phyloP scores from a whole-genome alignment of 768 basidiomycete genomes.

The Grammothele lineata region DNA sequence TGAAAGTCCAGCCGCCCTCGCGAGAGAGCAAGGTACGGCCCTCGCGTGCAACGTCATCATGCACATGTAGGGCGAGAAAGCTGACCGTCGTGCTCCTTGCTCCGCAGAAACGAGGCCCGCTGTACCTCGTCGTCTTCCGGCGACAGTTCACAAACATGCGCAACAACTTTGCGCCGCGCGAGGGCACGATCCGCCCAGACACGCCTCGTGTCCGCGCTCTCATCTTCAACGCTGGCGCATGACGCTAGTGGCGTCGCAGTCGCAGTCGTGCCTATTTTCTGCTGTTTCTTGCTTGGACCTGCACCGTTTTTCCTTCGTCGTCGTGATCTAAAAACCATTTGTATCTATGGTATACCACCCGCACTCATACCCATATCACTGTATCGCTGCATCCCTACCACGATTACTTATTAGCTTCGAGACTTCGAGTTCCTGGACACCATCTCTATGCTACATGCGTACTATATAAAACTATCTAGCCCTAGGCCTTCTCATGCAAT shows the following conservation, averaged over 20 bases:
- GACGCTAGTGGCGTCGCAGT: neutral
- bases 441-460: too few relatives aligned
- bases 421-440: too few relatives aligned
- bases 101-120: slow-evolving; percentile 3
- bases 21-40: neutral
- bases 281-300: neutral
- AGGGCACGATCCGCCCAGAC: slow-evolving; percentile 29
- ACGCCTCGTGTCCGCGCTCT: slow-evolving; percentile 21
- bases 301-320: too few relatives aligned
- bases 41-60: too few relatives aligned
- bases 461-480: too few relatives aligned
- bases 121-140: slow-evolving; percentile 20
- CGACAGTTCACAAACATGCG: slow-evolving; percentile 16
- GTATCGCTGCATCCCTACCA: neutral
- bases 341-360: neutral
- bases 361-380: neutral
- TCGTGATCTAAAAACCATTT: neutral
- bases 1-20: slow-evolving; percentile 2
- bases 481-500: too few relatives aligned
- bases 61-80: too few relatives aligned
- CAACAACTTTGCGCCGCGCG: slow-evolving; percentile 22
- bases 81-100: neutral
- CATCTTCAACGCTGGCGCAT: neutral
- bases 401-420: too few relatives aligned
- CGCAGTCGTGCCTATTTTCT: neutral